These are phyloP conservation scores for Botryobasidium botryosum DNA, from an alignment of 768 basidiomycete genomes.

Conservation along the genomic window DNA sequence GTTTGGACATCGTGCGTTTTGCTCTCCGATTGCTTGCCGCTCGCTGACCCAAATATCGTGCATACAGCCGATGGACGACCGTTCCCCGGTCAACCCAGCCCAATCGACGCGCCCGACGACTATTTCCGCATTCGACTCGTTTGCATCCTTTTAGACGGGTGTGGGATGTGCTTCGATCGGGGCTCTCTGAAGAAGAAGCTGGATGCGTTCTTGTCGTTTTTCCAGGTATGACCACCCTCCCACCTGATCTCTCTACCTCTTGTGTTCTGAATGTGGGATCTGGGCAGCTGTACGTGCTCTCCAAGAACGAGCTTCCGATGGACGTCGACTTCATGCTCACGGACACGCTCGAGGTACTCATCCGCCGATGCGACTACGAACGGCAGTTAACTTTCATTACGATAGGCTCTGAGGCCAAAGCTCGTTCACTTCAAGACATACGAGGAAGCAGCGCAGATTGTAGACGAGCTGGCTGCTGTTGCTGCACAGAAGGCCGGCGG, in stretches of 20 bases:
- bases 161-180: constrained; percentile 94
- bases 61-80: constrained; percentile 76
- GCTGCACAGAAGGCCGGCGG: constrained; percentile 43
- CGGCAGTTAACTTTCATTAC: constrained; percentile 5
- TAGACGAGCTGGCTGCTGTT: constrained; percentile 74
- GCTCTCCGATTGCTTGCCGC: not conserved
- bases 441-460: constrained; percentile 72
- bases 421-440: constrained; percentile 48
- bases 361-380: not conserved
- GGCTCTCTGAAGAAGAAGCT: constrained; percentile 85
- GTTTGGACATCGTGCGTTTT: constrained; percentile 72
- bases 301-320: constrained; percentile 85
- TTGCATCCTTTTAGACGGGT: constrained; percentile 85
- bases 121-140: constrained; percentile 88
- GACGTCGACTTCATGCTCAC: constrained; percentile 95
- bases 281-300: constrained; percentile 58
- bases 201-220: constrained; percentile 82
- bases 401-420: constrained; percentile 83
- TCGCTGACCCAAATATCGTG: constrained; percentile 10
- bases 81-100: constrained; percentile 51
- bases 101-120: constrained; percentile 86
- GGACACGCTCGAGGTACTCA: constrained; percentile 73
- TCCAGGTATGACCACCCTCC: constrained; percentile 72
- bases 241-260: not conserved
- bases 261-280: too few species aligned